Evolutionary conservation across 78 protist genomes (phyloP).

Genomic region (Isochrysis galbana): DNA sequence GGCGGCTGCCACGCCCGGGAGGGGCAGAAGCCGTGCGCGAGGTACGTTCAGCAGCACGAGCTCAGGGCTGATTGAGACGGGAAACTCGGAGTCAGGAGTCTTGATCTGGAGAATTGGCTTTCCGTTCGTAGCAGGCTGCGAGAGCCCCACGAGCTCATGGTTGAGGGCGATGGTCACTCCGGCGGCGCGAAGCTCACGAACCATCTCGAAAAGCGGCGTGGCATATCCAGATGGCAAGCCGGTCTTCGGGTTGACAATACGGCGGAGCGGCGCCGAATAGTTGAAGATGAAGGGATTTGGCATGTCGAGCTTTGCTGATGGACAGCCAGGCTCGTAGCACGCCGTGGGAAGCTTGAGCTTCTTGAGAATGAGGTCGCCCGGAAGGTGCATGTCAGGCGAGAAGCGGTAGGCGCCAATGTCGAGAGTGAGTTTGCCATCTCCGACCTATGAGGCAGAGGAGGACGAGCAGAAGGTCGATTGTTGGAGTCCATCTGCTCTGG

Average conservation of each 20-base stretch:
- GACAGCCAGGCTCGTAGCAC: slow-evolving; percentile 2
- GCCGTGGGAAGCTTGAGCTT: not conserved
- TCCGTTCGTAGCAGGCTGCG: no score
- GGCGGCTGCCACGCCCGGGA: not conserved
- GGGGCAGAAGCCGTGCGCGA: not conserved
- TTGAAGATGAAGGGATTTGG: not conserved
- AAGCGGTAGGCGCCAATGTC: slow-evolving; percentile 17
- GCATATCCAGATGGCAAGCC: not conserved
- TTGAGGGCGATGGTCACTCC: not conserved
- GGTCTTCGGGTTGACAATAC: not conserved
- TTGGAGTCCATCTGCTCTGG: no score
- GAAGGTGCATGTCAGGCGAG: not conserved
- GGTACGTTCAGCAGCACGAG: not conserved
- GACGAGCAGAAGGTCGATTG: no score
- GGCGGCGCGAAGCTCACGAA: not conserved
- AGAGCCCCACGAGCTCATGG: not conserved
- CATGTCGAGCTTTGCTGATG: not conserved
- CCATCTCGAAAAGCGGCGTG: not conserved
- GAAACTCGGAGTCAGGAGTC: no score
- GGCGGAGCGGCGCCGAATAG: not conserved
- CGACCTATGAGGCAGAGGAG: no score
- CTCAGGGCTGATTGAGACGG: not conserved
- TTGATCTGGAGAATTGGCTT: no score
- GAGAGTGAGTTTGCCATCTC: not conserved
- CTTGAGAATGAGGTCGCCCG: not conserved